A percentile compares a stretch with the other conserved stretches of the same genome.
Evolutionary conservation across 2,329 filamentous ascomycete species (phyloP).

Genomic region (Fusarium penzigii): DNA sequence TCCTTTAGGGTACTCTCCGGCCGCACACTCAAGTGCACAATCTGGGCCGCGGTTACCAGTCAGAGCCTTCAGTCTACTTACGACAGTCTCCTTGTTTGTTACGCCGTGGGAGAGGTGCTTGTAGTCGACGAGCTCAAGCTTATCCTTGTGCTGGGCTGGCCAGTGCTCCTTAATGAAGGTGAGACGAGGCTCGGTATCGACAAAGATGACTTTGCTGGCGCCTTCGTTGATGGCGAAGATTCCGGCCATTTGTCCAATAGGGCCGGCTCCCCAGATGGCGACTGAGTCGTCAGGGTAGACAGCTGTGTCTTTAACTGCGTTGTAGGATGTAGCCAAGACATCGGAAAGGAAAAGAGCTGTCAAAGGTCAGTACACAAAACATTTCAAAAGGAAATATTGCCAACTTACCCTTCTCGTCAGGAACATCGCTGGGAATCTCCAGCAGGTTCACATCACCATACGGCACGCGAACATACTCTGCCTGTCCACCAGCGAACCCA

Average conservation of each 20-base stretch:
- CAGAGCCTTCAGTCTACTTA: slow-evolving; percentile 72
- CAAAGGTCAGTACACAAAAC: neutral
- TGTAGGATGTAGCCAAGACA: slow-evolving; percentile 77
- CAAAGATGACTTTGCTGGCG: slow-evolving; percentile 73
- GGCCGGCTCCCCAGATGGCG: slow-evolving; percentile 83
- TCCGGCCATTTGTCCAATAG: slow-evolving; percentile 82
- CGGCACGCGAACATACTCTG: slow-evolving; percentile 83
- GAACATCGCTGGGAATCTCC: slow-evolving; percentile 74
- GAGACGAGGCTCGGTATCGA: slow-evolving; percentile 73
- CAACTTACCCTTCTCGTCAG: slow-evolving; percentile 71
- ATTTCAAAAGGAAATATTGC: too few relatives aligned
- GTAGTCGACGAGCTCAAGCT: slow-evolving; percentile 71
- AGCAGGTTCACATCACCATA: slow-evolving; percentile 80
- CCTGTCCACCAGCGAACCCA: slow-evolving; percentile 84
- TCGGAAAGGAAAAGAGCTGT: slow-evolving; percentile 73
- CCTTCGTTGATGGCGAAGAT: slow-evolving; percentile 75
- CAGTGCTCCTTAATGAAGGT: slow-evolving; percentile 67
- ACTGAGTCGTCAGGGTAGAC: slow-evolving; percentile 78
- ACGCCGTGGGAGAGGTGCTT: slow-evolving; percentile 59
- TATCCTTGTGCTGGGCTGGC: slow-evolving; percentile 45
- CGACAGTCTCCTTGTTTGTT: slow-evolving; percentile 61
- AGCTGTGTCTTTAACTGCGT: slow-evolving; percentile 79
- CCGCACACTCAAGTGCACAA: slow-evolving; percentile 67
- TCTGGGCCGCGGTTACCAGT: slow-evolving; percentile 73
- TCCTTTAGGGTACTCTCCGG: slow-evolving; percentile 62